Conservation (phyloP, 2,329 filamentous ascomycete genomes). For the Apiospora koreana region DNA sequence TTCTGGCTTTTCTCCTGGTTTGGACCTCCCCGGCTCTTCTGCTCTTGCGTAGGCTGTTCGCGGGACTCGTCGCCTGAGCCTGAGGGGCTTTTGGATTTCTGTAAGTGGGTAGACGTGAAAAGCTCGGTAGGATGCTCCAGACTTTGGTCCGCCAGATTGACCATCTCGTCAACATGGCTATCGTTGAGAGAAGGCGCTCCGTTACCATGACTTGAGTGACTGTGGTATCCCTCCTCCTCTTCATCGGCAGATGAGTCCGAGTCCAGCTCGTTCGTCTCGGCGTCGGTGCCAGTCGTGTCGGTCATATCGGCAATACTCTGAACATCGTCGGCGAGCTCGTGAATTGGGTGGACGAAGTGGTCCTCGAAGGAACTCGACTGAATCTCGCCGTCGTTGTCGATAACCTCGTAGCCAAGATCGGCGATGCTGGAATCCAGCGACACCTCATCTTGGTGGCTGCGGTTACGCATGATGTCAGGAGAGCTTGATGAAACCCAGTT, state of each 20-base stretch:
- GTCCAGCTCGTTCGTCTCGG: slow-evolving; percentile 45
- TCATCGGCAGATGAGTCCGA: slow-evolving; percentile 38
- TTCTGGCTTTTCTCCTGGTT: not conserved
- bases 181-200: slow-evolving; percentile 17
- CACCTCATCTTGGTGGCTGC: slow-evolving; percentile 40
- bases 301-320: slow-evolving; percentile 43
- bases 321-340: slow-evolving; percentile 44
- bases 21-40: not conserved
- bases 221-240: slow-evolving; percentile 21
- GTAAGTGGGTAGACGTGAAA: slow-evolving; percentile 19
- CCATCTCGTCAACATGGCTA: slow-evolving; percentile 21
- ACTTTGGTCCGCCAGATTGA: slow-evolving; percentile 30
- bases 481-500: slow-evolving; percentile 61
- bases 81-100: not conserved
- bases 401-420: slow-evolving; percentile 60
- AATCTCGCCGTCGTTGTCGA: slow-evolving; percentile 55
- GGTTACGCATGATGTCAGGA: slow-evolving; percentile 55
- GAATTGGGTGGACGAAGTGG: slow-evolving; percentile 49
- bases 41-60: not conserved
- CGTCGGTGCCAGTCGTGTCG: slow-evolving; percentile 47
- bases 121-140: slow-evolving; percentile 34
- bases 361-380: slow-evolving; percentile 51
- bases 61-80: not conserved
- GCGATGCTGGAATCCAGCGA: slow-evolving; percentile 47
- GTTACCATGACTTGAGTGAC: slow-evolving; percentile 18